phyloP scores from a whole-genome alignment of 768 basidiomycete species.

The Daedaleopsis sinensis region DNA sequence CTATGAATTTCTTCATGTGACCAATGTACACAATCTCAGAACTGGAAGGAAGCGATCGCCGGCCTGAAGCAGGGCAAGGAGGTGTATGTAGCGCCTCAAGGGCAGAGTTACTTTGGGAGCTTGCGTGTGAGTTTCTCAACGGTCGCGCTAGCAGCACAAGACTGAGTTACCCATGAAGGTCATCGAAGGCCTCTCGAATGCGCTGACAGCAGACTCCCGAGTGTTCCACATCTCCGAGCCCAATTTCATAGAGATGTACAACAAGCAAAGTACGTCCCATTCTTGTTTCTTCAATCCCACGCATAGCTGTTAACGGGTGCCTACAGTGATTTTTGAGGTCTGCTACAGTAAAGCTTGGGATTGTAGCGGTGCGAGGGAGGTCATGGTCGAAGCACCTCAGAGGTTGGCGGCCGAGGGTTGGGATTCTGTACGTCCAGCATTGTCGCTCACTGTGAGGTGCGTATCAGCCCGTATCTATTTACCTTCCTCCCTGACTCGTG shows the following conservation, averaged over 20 bases:
- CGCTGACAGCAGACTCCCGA: slow-evolving; percentile 29
- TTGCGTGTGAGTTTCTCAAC: neutral
- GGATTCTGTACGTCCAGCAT: slow-evolving; percentile 34
- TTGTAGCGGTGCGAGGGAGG: slow-evolving; percentile 4
- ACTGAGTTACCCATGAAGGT: slow-evolving; percentile 14
- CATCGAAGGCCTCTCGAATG: slow-evolving; percentile 27
- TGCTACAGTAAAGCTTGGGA: neutral
- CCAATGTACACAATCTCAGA: no score
- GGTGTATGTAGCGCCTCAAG: no score
- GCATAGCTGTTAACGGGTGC: neutral
- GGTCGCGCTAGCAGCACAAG: no score
- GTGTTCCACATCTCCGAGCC: slow-evolving; percentile 26
- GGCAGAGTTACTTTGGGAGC: no score
- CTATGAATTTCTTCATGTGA: neutral
- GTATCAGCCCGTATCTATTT: neutral
- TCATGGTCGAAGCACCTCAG: slow-evolving; percentile 27
- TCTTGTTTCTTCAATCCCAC: neutral
- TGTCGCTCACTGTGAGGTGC: slow-evolving; percentile 42
- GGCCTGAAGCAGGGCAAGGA: no score
- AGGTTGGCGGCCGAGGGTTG: slow-evolving; percentile 27
- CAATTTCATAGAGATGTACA: slow-evolving; percentile 19
- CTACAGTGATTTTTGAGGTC: no score
- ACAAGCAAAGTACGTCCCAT: slow-evolving; percentile 22
- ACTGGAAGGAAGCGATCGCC: no score
- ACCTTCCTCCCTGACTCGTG: neutral